Base-by-base conservation (phyloP, 257 asterid species). In the Knoxia roxburghii region DNA sequence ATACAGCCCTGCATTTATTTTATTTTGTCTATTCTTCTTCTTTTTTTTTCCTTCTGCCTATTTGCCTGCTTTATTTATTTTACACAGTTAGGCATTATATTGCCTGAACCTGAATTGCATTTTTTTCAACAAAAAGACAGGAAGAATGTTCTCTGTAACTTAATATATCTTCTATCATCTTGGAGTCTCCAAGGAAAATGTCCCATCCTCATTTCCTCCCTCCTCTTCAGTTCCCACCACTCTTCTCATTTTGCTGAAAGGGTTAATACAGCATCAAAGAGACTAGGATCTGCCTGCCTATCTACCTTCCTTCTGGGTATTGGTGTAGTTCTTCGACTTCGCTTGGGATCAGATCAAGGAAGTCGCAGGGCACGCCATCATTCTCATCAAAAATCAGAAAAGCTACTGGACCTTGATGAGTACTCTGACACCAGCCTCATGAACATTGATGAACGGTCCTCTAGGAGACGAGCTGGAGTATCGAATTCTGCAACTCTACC, bases 401-500 rank as follows among this genome's bases (percentile, higher is more conserved):
- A 67, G 62, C 89, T 78, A 64, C 76, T 86, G 41, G 99, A 86
- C 52, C 99, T 79, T 27, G 97, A 61, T 27, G 99, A 88, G 82
- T 94, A 90, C 64, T 94, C 99, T 0, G 89, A 78, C 33, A 94
- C 99, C 78, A 94, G 81, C 89, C 81, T 94, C 24, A 94, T 89
- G 77, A 94, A 94, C 99, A 94, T 90, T 40, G 99, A 94, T 23
- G 96, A 90, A 71, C 88, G 87, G 80, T 94, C 96, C 81, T 94
- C 99, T 67, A 94, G 57, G 67, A 94, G 90, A 63, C 89, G 82
- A 61, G 87, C 80, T 4, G 99, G 99, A 58, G 95, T 82, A 65
- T 90, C 96, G 52, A 84, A 94, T 82, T 94, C 99, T 29, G 97
- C 95, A 20, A 94, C 95, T 72, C 96, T 89, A 62, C 99, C 99